phyloP scores from a whole-genome alignment of 352 stramenopile species.

The Pythium coloratum region DNA sequence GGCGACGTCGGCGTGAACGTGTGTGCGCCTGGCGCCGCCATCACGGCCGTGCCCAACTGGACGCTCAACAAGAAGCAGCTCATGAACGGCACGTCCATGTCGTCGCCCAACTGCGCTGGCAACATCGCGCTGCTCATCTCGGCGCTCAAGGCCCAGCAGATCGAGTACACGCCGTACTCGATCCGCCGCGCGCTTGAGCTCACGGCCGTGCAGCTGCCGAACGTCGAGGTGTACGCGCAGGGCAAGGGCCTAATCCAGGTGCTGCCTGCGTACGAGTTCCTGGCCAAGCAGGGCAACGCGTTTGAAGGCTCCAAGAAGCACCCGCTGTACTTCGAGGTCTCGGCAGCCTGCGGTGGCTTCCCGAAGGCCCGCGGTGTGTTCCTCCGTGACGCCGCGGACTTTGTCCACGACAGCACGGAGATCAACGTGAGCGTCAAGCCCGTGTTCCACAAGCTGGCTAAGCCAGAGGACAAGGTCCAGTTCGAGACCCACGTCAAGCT shows the following conservation, averaged over 20 bases:
- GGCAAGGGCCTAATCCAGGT: constrained; percentile 84
- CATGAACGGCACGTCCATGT: constrained; percentile 98
- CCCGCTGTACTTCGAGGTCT: constrained; percentile 42
- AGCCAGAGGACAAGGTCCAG: constrained; percentile 79
- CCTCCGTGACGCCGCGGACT: constrained; percentile 79
- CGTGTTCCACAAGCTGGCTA: constrained; percentile 83
- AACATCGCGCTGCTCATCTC: constrained; percentile 93
- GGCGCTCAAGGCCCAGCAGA: constrained; percentile 77
- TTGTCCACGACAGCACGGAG: constrained; percentile 67
- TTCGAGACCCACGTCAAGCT: constrained; percentile 90
- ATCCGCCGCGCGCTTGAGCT: constrained; percentile 89
- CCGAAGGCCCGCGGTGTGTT: constrained; percentile 76
- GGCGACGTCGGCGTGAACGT: constrained; percentile 91
- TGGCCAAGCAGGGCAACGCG: constrained; percentile 42
- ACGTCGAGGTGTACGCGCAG: constrained; percentile 74
- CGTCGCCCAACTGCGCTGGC: constrained; percentile 92
- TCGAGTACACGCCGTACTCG: constrained; percentile 86
- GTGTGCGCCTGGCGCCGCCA: constrained; percentile 93
- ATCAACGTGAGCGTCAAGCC: constrained; percentile 88
- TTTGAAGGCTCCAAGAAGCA: constrained; percentile 71
- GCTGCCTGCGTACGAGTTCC: constrained; percentile 72
- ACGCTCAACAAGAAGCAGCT: constrained; percentile 95
- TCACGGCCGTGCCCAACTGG: constrained; percentile 94
- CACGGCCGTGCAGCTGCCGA: constrained; percentile 63
- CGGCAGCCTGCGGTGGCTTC: constrained; percentile 25